These are phyloP conservation scores for Fusarium phyllophilum DNA, from an alignment of 2,329 filamentous ascomycete genomes.

Conservation along the genomic window DNA sequence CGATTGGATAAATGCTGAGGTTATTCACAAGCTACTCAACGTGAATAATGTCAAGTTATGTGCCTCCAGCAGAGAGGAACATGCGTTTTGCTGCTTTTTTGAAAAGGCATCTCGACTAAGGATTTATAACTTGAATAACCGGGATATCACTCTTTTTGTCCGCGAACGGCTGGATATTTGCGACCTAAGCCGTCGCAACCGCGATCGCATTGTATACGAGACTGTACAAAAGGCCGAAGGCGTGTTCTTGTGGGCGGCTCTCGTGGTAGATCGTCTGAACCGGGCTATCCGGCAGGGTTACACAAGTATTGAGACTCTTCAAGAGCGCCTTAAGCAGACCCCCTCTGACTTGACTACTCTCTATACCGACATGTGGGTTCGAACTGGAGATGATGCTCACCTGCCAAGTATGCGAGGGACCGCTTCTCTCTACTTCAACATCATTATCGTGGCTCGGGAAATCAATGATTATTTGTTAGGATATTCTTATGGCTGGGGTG, in stretches of 20 bases:
- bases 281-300: neutral
- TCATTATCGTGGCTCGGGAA: too few relatives aligned
- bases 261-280: neutral
- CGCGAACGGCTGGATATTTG: neutral
- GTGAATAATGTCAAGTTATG: neutral
- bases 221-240: neutral
- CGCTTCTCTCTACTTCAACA: neutral
- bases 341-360: neutral
- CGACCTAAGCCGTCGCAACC: too few relatives aligned
- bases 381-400: neutral
- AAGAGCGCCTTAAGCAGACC: neutral
- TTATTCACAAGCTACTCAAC: neutral
- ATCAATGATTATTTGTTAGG: too few relatives aligned
- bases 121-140: neutral
- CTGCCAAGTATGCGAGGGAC: neutral
- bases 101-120: rapidly evolving
- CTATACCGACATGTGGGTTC: neutral
- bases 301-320: rapidly evolving
- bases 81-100: neutral
- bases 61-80: neutral
- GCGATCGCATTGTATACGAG: too few relatives aligned
- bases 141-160: neutral
- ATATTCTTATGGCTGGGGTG: too few relatives aligned
- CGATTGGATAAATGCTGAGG: neutral
- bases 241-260: neutral